Evolutionary conservation across 495 filamentous ascomycete genomes (phyloP), one percentile per base, ranked within the genome.

Genomic region (Daldinia bambusicola): DNA sequence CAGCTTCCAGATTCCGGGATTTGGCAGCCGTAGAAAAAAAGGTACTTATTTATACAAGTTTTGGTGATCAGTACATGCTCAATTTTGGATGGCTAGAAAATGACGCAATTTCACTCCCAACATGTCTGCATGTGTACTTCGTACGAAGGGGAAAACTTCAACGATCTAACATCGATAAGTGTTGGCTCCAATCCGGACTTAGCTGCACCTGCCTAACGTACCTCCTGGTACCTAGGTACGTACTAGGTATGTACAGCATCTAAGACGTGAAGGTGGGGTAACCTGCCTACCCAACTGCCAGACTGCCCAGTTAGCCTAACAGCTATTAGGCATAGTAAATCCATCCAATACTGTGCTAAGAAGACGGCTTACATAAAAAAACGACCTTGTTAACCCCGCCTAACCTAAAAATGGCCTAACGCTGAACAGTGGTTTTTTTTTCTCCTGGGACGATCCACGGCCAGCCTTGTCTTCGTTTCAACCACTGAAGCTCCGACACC

Each of bases 401-500:
- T 20, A 45, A 45, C n/a, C 41, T 20, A 20, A 45, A 20, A 43
- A 13, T 40, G 37, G 37, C 12, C 37, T 40, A 14, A 40, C 13
- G 14, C 6, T n/a, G n/a, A n/a, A n/a, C n/a, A n/a, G 2, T 8
- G 16, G 14, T 18, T 43, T 45, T 36, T 36, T 5, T 36, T 7
- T 43, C 41, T 22, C 43, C 20, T 12, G 18, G 22, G n/a, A 52
- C 26, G 26, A 30, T 53, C 22, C 34, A 13, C 36, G 30, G 52
- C 53, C 60, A 69, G 67, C 61, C 67, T 69, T 55, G 60, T 48
- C 34, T 14, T 34, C 9, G 48, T 18, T 43, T 36, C 34, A 50
- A 48, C 66, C 59, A 63, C 60, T 69, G 37, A 63, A 58, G 59
- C 51, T 51, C 26, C 51, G 66, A 69, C 66, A 63, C 66, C 38